Evolutionary conservation across 75 land plant species (phyloP).

Genomic region (Pseudotsuga menziesii): DNA sequence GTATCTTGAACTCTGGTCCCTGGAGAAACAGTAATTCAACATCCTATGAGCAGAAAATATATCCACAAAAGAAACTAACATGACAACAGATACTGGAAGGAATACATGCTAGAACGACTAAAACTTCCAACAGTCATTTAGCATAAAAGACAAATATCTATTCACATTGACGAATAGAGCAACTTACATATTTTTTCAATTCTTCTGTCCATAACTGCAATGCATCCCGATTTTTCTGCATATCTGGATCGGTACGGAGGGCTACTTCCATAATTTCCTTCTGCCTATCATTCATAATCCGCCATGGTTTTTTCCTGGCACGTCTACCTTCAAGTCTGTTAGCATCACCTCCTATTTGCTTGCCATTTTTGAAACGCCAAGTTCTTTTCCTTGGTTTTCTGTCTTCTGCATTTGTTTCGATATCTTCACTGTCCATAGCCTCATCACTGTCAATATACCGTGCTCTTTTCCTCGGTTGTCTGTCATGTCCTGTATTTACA

Average conservation of each 20-base stretch:
- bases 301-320: conserved; percentile 5
- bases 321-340: background rate
- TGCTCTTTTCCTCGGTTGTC: conserved; percentile 33
- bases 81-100: background rate
- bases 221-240: conserved; percentile 8
- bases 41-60: background rate
- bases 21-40: conserved; percentile 1
- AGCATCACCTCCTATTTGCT: background rate
- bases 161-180: background rate
- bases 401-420: background rate
- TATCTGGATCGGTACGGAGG: conserved; percentile 5
- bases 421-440: conserved; percentile 3
- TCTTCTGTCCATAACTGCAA: conserved; percentile 7
- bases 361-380: background rate
- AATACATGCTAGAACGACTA: background rate
- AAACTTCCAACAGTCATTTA: background rate
- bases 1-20: conserved; percentile 8
- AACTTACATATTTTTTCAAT: background rate
- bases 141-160: background rate
- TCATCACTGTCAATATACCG: conserved; percentile 26
- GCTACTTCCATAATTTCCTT: conserved; percentile 1
- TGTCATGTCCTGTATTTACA: conserved; percentile 7
- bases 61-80: background rate
- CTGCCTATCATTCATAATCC: conserved; percentile 5
- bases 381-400: background rate